Base-by-base conservation (phyloP, 2,329 filamentous ascomycete genomes). In the Lasiodiplodia sp. region DNA sequence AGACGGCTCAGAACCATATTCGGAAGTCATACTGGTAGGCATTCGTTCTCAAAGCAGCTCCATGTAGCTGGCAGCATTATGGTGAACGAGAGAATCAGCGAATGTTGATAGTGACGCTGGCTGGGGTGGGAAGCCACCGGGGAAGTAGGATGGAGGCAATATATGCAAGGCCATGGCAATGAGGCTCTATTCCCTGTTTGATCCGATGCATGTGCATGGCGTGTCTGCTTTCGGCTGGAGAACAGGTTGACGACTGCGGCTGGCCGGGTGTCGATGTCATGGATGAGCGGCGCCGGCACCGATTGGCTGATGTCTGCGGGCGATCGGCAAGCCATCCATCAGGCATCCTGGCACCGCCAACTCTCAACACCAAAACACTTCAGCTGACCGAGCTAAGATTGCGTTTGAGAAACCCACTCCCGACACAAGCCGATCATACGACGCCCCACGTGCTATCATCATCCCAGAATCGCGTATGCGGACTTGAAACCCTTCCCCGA, bases 141-240 rank as follows among this genome's bases (percentile, higher is more conserved):
- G n/a, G 28, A 64, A 23, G 44, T 51, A 63, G 25, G 12, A 21
- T 16, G 56, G n/a, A 40, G 37, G 7, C 12, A 28, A 10, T 31
- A n/a, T 34, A 34, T 34, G 18, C n/a, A 47, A 34, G 47, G 28
- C 25, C 44, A 12, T 64, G 44, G 14, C 38, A 38, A 28, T 52
- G 60, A 49, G 40, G 40, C 25, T 63, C 58, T 23, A 63, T 49
- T 28, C 47, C 60, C 47, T 49, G 60, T 64, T 64, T 64, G 31
- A 47, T 16, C 31, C 47, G 31, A 18, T n/a, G n/a, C 21, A 28
- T 28, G 38, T 28, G 40, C 40, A 63, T 37, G 58, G n/a, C 37
- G 47, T 51, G 60, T 34, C 31, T 37, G 60, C n/a, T 38, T 64
- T 51, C 28, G 51, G 60, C 47, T 64, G 60, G 31, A 34, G 31